phyloP scores from a whole-genome alignment of 2,329 filamentous ascomycete genomes.

The Metarhizium album region DNA sequence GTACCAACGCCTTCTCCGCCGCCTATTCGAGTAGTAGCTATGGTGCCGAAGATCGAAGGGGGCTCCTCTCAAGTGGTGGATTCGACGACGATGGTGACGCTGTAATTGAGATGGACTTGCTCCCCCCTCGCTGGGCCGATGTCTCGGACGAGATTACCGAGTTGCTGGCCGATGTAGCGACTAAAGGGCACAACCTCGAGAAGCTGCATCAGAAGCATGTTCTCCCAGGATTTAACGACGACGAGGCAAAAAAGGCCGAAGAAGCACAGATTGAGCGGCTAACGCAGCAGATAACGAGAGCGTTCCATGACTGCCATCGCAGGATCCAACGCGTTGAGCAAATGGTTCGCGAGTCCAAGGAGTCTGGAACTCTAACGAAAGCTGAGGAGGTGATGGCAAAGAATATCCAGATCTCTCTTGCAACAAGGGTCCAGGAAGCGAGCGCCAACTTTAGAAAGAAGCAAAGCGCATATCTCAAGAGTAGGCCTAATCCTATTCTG shows the following conservation, averaged over 20 bases:
- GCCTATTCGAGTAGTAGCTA: slow-evolving; percentile 39
- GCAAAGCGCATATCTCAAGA: slow-evolving; percentile 91
- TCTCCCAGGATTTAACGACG: slow-evolving; percentile 91
- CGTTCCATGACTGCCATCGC: slow-evolving; percentile 82
- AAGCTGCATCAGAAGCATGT: slow-evolving; percentile 96
- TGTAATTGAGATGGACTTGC: slow-evolving; percentile 94
- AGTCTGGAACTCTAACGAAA: slow-evolving; percentile 59
- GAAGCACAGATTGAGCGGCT: slow-evolving; percentile 83
- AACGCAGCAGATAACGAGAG: slow-evolving; percentile 80
- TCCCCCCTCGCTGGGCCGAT: slow-evolving; percentile 93
- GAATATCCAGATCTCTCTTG: slow-evolving; percentile 89
- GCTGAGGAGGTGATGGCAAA: slow-evolving; percentile 92
- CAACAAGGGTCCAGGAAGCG: slow-evolving; percentile 78
- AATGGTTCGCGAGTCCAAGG: slow-evolving; percentile 73
- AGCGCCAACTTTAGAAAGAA: slow-evolving; percentile 93
- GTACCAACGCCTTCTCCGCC: slow-evolving; percentile 48
- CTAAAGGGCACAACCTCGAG: slow-evolving; percentile 75
- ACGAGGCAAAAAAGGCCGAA: slow-evolving; percentile 76
- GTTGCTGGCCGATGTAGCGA: slow-evolving; percentile 66
- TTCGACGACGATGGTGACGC: slow-evolving; percentile 84
- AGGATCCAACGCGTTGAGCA: slow-evolving; percentile 79
- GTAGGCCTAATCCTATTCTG: slow-evolving; percentile 33
- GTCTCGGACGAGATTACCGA: slow-evolving; percentile 89
- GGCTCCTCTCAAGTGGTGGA: slow-evolving; percentile 70
- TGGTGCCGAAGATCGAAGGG: slow-evolving; percentile 49